A percentile compares a stretch with the other conserved stretches of the same genome.
phyloP scores from a whole-genome alignment of 768 basidiomycete species.

The Boletus fagicola region DNA sequence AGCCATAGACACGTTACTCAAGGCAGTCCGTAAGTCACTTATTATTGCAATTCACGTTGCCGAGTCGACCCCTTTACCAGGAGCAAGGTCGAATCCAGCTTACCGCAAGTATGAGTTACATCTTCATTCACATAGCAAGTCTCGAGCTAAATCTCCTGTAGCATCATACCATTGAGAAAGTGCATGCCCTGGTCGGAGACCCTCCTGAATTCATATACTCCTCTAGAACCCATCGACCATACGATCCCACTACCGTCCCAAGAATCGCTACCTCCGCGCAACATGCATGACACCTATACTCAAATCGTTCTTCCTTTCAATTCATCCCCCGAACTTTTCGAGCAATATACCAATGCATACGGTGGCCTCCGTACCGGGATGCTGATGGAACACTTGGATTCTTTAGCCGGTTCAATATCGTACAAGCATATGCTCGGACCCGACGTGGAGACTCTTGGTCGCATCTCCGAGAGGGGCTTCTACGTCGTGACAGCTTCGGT shows the following conservation, averaged over 20 bases:
- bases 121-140: background rate
- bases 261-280: constrained; percentile 41
- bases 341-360: constrained; percentile 67
- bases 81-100: constrained; percentile 50
- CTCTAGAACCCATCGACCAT: constrained; percentile 15
- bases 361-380: constrained; percentile 72
- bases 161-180: constrained; percentile 56
- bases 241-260: constrained; percentile 12
- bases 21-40: constrained; percentile 51
- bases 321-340: constrained; percentile 55
- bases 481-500: constrained; percentile 85
- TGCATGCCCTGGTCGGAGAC: constrained; percentile 59
- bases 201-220: constrained; percentile 41
- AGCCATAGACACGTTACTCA: constrained; percentile 55
- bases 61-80: constrained; percentile 29
- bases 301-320: constrained; percentile 65
- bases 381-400: constrained; percentile 80
- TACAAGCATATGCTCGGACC: constrained; percentile 82
- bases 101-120: constrained; percentile 44
- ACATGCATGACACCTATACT: constrained; percentile 72
- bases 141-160: constrained; percentile 27
- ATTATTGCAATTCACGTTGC: background rate
- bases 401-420: constrained; percentile 79
- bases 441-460: constrained; percentile 50
- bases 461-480: constrained; percentile 61